A percentile compares a stretch with the other conserved stretches of the same genome.
Conservation (phyloP, 225 moss, liverwort and hornwort genomes). For the Marchantia paleacea region DNA sequence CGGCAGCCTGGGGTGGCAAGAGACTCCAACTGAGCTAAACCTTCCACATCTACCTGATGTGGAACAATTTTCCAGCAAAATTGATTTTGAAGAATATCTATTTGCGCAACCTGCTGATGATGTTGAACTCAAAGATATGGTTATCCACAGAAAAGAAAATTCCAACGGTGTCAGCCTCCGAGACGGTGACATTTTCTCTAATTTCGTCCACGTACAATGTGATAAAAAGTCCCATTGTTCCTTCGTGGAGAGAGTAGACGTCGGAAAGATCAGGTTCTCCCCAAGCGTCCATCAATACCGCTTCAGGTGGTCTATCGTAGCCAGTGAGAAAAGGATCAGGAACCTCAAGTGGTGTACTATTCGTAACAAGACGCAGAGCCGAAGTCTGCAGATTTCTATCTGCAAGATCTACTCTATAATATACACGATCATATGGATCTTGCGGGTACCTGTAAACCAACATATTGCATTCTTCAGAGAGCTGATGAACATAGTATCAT, state of each 20-base stretch:
- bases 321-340: neutral
- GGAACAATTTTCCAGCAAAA: too few species aligned
- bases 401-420: too few species aligned
- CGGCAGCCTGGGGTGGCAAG: conserved; percentile 88
- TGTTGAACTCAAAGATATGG: too few species aligned
- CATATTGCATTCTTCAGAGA: too few species aligned
- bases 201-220: neutral
- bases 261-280: neutral
- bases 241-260: neutral
- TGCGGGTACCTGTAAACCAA: conserved; percentile 17
- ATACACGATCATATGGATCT: neutral
- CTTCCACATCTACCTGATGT: too few species aligned
- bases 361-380: neutral
- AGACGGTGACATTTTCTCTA: neutral
- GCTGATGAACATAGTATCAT: too few species aligned
- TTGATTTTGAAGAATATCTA: too few species aligned
- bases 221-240: neutral
- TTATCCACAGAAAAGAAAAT: too few species aligned
- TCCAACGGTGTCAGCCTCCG: neutral
- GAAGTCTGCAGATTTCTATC: too few species aligned
- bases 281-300: conserved; percentile 15
- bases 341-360: neutral
- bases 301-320: neutral
- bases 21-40: too few species aligned
- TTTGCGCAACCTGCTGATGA: too few species aligned